A percentile compares a stretch with the other conserved stretches of the same genome.
Evolutionary conservation across 495 filamentous ascomycete genomes (phyloP).

Genomic region (Penicillium goetzii): DNA sequence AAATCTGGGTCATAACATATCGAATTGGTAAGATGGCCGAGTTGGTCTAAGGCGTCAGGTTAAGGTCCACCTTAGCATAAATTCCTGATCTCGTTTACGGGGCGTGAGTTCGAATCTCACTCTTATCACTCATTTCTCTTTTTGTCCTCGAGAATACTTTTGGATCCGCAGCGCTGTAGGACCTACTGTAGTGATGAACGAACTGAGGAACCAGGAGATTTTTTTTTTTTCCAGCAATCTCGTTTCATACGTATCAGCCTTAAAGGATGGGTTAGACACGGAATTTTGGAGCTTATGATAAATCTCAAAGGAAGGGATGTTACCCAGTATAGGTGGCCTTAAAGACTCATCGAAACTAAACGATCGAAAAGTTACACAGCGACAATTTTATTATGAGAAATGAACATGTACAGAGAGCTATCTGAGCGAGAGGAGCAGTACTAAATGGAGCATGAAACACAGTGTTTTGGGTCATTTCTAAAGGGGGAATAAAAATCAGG

Average conservation of each 20-base stretch:
- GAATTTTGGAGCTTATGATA: not conserved
- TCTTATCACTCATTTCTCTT: conserved; percentile 32
- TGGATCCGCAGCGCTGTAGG: too few relatives aligned
- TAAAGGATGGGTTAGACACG: too few relatives aligned
- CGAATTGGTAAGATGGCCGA: conserved; percentile 41
- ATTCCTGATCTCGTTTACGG: conserved; percentile 37
- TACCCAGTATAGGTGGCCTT: not conserved
- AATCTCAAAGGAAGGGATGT: not conserved
- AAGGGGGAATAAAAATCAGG: not conserved
- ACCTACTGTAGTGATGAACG: too few relatives aligned
- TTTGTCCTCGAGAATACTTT: not conserved
- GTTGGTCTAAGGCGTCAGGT: conserved; percentile 46
- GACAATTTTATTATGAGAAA: not conserved
- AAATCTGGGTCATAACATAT: not conserved
- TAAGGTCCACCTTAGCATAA: conserved; percentile 40
- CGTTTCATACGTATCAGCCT: too few relatives aligned
- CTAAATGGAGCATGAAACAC: not conserved
- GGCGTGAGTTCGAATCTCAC: conserved; percentile 47
- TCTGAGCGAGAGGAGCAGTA: not conserved
- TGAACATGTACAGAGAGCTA: not conserved
- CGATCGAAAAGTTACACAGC: not conserved
- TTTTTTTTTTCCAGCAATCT: too few relatives aligned
- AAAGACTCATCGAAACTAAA: not conserved
- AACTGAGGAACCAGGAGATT: too few relatives aligned
- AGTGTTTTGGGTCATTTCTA: not conserved